Percentiles rank a stretch among this genome's conserved stretches.
Conservation (phyloP, 192 early-diverging fungal genomes). For the Dispira simplex region DNA sequence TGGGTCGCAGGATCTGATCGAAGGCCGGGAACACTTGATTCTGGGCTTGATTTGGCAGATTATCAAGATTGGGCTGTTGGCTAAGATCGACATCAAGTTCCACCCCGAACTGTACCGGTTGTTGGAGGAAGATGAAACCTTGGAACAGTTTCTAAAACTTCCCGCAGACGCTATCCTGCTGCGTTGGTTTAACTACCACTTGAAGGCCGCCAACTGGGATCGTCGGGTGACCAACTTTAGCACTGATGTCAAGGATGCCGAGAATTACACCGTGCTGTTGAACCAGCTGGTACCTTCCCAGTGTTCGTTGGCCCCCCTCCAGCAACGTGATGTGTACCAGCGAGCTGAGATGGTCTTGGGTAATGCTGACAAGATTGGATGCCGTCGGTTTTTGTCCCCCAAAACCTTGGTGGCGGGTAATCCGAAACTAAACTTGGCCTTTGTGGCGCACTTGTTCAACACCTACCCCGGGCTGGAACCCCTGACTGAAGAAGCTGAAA, state of each 20-base stretch:
- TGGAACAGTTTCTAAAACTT: conserved; percentile 87
- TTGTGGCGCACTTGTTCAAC: conserved; percentile 97
- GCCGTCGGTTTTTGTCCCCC: conserved; percentile 87
- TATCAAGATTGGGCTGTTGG: conserved; percentile 92
- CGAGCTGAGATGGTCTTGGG: conserved; percentile 83
- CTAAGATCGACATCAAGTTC: conserved; percentile 95
- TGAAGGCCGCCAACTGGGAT: conserved; percentile 82
- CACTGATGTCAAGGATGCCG: conserved; percentile 85
- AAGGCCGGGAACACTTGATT: conserved; percentile 92
- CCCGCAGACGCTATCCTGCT: conserved; percentile 94
- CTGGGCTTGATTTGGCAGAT: conserved; percentile 98
- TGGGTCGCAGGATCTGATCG: conserved; percentile 91
- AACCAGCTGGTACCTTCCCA: conserved; percentile 75
- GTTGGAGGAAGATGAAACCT: conserved; percentile 79
- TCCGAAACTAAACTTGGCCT: conserved; percentile 97
- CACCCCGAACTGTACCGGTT: conserved; percentile 97
- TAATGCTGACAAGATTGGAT: conserved; percentile 84
- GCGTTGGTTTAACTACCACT: conserved; percentile 99
- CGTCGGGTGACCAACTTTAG: conserved; percentile 81
- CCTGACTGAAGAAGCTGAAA: conserved; percentile 73
- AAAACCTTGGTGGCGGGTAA: conserved; percentile 92
- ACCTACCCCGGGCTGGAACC: conserved; percentile 88
- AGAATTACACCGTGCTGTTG: conserved; percentile 88
- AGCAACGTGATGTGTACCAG: conserved; percentile 51
- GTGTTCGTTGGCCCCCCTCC: conserved; percentile 71